Evolutionary conservation across 2,329 filamentous ascomycete species (phyloP).

Genomic region (Ceratocystis harringtonii): DNA sequence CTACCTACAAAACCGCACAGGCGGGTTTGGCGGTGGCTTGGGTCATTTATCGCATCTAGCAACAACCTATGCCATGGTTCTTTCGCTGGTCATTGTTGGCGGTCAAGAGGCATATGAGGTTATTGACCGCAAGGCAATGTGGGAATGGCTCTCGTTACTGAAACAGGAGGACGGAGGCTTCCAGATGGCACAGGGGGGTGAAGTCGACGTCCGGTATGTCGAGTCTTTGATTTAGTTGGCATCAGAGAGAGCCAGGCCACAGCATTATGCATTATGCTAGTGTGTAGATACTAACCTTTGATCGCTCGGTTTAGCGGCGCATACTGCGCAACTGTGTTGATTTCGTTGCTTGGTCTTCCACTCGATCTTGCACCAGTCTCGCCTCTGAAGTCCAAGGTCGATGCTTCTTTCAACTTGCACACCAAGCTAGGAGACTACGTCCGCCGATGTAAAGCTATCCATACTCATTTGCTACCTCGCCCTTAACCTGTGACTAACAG

Average conservation of each 20-base stretch:
- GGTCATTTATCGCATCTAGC: constrained; percentile 82
- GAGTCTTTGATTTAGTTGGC: background rate
- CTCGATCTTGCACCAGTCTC: constrained; percentile 41
- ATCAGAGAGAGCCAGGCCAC: background rate
- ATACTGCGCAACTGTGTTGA: constrained; percentile 76
- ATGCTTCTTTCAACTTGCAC: constrained; percentile 12
- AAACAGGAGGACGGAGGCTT: constrained; percentile 89
- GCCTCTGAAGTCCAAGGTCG: constrained; percentile 11
- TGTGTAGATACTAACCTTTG: constrained; percentile 2
- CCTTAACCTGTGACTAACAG: background rate
- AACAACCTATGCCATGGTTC: constrained; percentile 68
- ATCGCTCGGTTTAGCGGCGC: constrained; percentile 43
- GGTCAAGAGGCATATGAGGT: constrained; percentile 57
- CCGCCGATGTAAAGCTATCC: constrained; percentile 48
- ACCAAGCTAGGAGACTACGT: constrained; percentile 58
- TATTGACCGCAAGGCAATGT: constrained; percentile 72
- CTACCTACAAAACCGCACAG: constrained; percentile 65
- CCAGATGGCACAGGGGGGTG: constrained; percentile 67
- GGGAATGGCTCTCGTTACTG: constrained; percentile 74
- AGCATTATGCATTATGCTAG: background rate
- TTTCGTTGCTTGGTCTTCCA: constrained; percentile 71
- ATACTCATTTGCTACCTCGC: background rate
- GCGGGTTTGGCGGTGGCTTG: constrained; percentile 88
- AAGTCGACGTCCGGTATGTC: constrained; percentile 75
- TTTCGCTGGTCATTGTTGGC: constrained; percentile 66